Evolutionary conservation across 257 asterid genomes (phyloP).

Genomic region (Nicotiana noctiflora): DNA sequence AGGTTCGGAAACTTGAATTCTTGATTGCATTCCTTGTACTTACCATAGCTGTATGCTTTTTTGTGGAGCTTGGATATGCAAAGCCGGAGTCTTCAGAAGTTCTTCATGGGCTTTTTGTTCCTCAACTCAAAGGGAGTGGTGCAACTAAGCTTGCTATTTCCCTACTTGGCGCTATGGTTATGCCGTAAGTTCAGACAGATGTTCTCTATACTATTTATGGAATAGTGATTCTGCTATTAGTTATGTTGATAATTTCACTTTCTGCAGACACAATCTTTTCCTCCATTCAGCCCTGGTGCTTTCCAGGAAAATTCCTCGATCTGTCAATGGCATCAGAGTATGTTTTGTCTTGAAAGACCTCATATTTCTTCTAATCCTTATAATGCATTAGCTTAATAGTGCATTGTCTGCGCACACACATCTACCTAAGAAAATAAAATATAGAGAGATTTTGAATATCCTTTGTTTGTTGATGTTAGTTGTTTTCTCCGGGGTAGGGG

Average conservation of each 20-base stretch:
- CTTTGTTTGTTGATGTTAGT: not conserved
- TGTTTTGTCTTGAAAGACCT: too few relatives aligned
- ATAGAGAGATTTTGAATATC: not conserved
- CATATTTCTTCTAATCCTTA: too few relatives aligned
- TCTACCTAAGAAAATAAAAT: not conserved
- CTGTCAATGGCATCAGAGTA: conserved; percentile 7
- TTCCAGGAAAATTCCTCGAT: conserved; percentile 89
- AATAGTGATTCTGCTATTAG: not conserved
- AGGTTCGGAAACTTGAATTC: conserved; percentile 92
- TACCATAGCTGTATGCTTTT: conserved; percentile 75
- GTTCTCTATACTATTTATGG: not conserved
- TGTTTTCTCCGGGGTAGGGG: not conserved
- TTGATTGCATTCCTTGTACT: conserved; percentile 74
- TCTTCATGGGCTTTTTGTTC: conserved; percentile 75
- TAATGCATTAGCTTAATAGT: too few relatives aligned
- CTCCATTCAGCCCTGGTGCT: conserved; percentile 96
- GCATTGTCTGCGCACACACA: not conserved
- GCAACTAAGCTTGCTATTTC: conserved; percentile 89
- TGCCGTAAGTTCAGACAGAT: conserved; percentile 66
- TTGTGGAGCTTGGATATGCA: conserved; percentile 77
- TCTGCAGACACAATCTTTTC: conserved; percentile 86
- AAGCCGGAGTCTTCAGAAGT: conserved; percentile 69
- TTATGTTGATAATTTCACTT: not conserved
- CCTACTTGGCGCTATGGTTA: conserved; percentile 96
- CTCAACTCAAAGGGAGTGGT: conserved; percentile 79